These are phyloP conservation scores for Collybiopsis luxurians DNA, from an alignment of 768 basidiomycete genomes.

Conservation along the genomic window DNA sequence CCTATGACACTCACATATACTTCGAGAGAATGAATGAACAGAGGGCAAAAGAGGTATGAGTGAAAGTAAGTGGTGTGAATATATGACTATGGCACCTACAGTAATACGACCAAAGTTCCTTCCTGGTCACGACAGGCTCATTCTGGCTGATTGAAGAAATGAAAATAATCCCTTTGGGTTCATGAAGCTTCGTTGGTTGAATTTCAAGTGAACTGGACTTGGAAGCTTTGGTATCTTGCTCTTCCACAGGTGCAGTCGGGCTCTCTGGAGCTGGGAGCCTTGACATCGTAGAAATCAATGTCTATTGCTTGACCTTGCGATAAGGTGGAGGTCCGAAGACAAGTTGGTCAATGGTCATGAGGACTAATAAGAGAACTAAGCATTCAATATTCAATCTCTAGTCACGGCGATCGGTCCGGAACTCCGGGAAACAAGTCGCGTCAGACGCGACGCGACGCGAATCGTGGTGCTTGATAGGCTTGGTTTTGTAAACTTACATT, in stretches of 20 bases:
- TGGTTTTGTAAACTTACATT: too few relatives aligned
- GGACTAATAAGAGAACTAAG: too few relatives aligned
- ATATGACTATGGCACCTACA: constrained; percentile 35
- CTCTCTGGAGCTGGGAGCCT: constrained; percentile 23
- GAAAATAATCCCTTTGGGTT: constrained; percentile 23
- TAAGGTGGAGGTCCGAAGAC: too few relatives aligned
- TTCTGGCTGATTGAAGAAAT: constrained; percentile 41
- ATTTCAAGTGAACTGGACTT: constrained; percentile 9
- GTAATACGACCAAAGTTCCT: constrained; percentile 81
- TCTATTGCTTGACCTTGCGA: too few relatives aligned
- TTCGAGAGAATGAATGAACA: background rate
- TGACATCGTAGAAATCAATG: constrained; percentile 24
- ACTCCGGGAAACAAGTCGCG: too few relatives aligned
- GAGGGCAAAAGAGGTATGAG: too few relatives aligned
- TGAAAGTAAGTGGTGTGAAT: too few relatives aligned
- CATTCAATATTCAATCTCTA: too few relatives aligned
- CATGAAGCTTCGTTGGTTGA: background rate
- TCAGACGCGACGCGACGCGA: too few relatives aligned
- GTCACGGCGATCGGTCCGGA: too few relatives aligned
- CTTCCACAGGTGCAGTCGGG: constrained; percentile 10
- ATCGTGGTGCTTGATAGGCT: too few relatives aligned
- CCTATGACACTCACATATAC: background rate
- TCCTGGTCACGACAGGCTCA: constrained; percentile 69
- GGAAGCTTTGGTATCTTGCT: constrained; percentile 7
- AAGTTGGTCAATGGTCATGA: too few relatives aligned